Evolutionary conservation across 2,329 filamentous ascomycete species (phyloP).

Genomic region (Zymoseptoria ardabiliae): DNA sequence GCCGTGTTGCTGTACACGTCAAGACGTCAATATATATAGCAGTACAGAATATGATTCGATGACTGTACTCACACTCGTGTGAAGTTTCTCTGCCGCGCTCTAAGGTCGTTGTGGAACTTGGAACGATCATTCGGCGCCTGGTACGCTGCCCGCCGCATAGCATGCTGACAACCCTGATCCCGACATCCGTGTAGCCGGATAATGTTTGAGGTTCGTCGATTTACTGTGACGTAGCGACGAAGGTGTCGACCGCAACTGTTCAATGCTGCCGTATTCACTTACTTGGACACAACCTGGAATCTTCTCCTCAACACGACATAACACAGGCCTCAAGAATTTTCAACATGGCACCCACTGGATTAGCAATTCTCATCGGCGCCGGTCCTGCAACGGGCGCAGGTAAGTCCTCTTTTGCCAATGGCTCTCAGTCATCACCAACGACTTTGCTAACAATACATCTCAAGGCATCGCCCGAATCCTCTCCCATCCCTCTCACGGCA

Average conservation of each 20-base stretch:
- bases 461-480: constrained; percentile 49
- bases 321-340: background rate
- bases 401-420: constrained; percentile 11
- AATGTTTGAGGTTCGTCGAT: background rate
- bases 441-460: background rate
- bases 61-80: background rate
- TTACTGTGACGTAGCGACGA: background rate
- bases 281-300: background rate
- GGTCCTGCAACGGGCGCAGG: constrained; percentile 36
- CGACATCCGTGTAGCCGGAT: background rate
- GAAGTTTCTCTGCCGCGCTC: background rate
- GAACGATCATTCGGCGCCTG: no score
- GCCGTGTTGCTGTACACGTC: background rate
- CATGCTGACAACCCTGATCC: background rate
- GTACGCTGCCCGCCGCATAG: background rate
- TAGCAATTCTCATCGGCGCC: constrained; percentile 47
- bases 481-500: constrained; percentile 44
- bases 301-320: background rate
- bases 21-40: background rate
- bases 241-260: background rate
- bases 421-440: background rate
- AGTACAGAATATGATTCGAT: background rate
- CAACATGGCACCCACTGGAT: constrained; percentile 41
- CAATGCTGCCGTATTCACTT: background rate
- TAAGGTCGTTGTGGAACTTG: no score